Conservation (phyloP, 306 rosid genomes). For the Cicer bijugum region DNA sequence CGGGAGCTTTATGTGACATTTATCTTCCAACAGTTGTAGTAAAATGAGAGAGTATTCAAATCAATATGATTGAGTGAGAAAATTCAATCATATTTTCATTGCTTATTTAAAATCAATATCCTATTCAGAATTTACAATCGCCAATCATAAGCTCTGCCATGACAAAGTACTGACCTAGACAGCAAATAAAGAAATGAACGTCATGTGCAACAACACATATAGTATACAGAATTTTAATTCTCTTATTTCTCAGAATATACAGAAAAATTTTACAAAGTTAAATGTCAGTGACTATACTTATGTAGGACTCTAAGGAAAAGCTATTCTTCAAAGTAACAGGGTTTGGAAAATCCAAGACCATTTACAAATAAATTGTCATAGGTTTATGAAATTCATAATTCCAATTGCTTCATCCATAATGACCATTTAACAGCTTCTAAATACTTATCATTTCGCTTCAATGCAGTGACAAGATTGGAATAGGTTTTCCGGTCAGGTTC, state of each 20-base stretch:
- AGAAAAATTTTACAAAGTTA: constrained; percentile 31
- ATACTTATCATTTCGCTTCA: constrained; percentile 71
- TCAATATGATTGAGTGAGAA: no score
- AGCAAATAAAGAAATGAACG: not conserved
- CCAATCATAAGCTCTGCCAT: not conserved
- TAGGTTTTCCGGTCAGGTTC: constrained; percentile 88
- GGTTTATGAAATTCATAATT: constrained; percentile 51
- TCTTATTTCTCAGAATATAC: constrained; percentile 26
- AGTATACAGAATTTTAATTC: not conserved
- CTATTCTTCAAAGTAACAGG: constrained; percentile 29
- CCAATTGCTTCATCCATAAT: constrained; percentile 92
- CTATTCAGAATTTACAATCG: constrained; percentile 6
- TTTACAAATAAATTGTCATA: constrained; percentile 30
- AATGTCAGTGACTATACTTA: constrained; percentile 18
- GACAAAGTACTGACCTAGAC: not conserved
- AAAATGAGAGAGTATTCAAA: no score
- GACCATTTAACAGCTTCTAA: constrained; percentile 98
- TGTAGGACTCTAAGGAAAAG: constrained; percentile 20
- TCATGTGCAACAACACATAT: constrained; percentile 5
- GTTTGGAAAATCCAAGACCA: constrained; percentile 25
- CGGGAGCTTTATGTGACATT: no score
- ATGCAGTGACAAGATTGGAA: constrained; percentile 68
- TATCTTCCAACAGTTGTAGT: no score
- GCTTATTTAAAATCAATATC: constrained; percentile 14
- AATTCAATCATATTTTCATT: not conserved